Base-by-base conservation (phyloP, 2,329 filamentous ascomycete genomes). In the Hypoxylon sp. region DNA sequence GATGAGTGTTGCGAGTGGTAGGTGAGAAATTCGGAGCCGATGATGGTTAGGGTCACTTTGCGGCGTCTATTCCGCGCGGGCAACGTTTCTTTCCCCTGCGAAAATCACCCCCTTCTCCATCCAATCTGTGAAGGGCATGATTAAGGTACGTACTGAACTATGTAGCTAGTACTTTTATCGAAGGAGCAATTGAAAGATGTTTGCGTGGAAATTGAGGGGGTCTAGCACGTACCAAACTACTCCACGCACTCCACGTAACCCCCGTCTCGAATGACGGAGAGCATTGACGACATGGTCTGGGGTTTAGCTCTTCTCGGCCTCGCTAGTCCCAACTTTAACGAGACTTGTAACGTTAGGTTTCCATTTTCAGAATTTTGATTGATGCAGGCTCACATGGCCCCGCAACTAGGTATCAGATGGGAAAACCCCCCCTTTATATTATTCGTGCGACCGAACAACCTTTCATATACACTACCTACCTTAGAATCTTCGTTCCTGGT, bases 251-350 rank as follows among this genome's bases (percentile, higher is more conserved):
- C 11, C 55, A 51, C 43, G 57, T 37, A 62, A 23, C 55, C 65
- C 65, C 48, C 61, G 65, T 51, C n/a, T 7, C 25, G 14, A 53
- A 63, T 69, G 60, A 69, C 63, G 66, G 66, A 66, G 56, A 21
- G 67, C 67, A 69, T 69, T 69, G 67, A 69, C 67, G 64, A 61
- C 67, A 67, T 61, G 67, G 67, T 67, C 63, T 61, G 64, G 67
- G 67, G 63, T 64, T 61, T 68, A 57, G 63, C 50, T 32, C 32
- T 39, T 53, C 41, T 63, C 53, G 46, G 60, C 32, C 37, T 53
- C 25, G 53, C 30, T 50, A 53, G 60, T 67, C 61, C 63, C 55
- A 58, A 63, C 58, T 69, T 64, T 61, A 63, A 67, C 66, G 67
- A 69, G 34, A 63, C 47, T 27, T 64, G 67, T 62, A 64, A 69